Base-by-base conservation (phyloP, 2,329 filamentous ascomycete species). In the Talaromyces marneffei region DNA sequence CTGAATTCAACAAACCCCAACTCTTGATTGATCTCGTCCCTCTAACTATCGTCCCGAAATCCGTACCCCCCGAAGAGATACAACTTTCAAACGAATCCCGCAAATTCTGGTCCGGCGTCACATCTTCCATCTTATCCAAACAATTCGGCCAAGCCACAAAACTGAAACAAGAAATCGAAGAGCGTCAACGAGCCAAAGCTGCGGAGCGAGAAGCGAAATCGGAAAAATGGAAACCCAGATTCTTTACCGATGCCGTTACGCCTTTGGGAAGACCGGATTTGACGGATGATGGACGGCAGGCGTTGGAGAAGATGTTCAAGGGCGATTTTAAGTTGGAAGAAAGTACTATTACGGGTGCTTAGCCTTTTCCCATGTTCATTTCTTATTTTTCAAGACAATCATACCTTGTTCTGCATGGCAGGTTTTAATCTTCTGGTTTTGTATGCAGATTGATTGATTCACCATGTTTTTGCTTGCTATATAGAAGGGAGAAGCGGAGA, bases 41-140 rank as follows among this genome's bases (percentile, higher is more conserved):
- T 2, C 85, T 99, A 50, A 83, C 82, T 44, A 91, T 95, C 2
- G 85, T 88, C 0, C 80, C 87, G 60, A 99, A 99, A 78, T 79
- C 85, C 46, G 74, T 95, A 0, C 94, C 94, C 0, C 91, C 93
- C 0, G 76, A 83, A 18, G 87, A 92, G 46, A 75, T 86, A 62
- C 94, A 97, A 74, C 85, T 96, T 1, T 85, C 89, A 60, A 94
- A 99, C 74, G 94, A 99, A 77, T 95, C 90, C 1, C 84, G 94
- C 66, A 87, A 85, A 61, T 89, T 96, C 72, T 99, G 94, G 94
- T 83, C 86, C 35, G 85, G 85, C 25, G 93, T 99, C 48, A 97
- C 94, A 18, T 83, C 90, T 57, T 91, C 92, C 37, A 97, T 99
- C 70, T 75, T 85, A 23, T 79, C 86, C 64, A 95, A 92, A 76